Conservation (phyloP, 352 stramenopile genomes). For the Globisporangium cederbergense region DNA sequence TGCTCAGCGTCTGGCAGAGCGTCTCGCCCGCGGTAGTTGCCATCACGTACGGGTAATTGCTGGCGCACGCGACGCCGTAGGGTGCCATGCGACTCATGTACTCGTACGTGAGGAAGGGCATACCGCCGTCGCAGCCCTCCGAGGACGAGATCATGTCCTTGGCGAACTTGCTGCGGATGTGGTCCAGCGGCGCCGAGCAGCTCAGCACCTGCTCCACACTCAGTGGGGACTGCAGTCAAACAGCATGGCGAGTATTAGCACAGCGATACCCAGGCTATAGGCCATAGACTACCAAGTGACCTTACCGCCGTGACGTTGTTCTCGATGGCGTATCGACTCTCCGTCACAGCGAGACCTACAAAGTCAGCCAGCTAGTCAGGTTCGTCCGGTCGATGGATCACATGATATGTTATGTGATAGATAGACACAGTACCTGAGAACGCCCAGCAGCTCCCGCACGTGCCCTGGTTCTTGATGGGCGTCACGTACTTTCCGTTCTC, state of each 20-base stretch:
- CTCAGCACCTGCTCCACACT: slow-evolving; percentile 86
- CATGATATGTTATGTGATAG: too few species aligned
- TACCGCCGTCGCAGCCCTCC: slow-evolving; percentile 81
- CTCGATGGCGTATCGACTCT: slow-evolving; percentile 77
- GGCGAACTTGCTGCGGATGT: slow-evolving; percentile 67
- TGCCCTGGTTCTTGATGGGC: slow-evolving; percentile 91
- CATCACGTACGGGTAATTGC: slow-evolving; percentile 78
- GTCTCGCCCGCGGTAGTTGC: slow-evolving; percentile 42
- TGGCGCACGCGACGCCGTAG: slow-evolving; percentile 72
- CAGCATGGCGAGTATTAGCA: not conserved
- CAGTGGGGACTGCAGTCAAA: slow-evolving; percentile 37
- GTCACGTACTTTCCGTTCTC: slow-evolving; percentile 81
- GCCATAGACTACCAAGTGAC: not conserved
- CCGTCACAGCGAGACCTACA: slow-evolving; percentile 56
- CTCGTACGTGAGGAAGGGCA: slow-evolving; percentile 89
- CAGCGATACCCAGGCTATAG: too few species aligned
- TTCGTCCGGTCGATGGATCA: too few species aligned
- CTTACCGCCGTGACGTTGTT: slow-evolving; percentile 54
- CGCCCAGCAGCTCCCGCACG: slow-evolving; percentile 92
- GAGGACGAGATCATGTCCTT: slow-evolving; percentile 78
- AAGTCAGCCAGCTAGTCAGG: not conserved
- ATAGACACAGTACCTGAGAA: slow-evolving; percentile 52
- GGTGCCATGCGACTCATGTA: slow-evolving; percentile 64
- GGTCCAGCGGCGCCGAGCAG: slow-evolving; percentile 67
- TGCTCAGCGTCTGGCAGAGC: slow-evolving; percentile 28